Base-by-base conservation (phyloP, 2,329 filamentous ascomycete genomes). In the Sporothrix curviconia region DNA sequence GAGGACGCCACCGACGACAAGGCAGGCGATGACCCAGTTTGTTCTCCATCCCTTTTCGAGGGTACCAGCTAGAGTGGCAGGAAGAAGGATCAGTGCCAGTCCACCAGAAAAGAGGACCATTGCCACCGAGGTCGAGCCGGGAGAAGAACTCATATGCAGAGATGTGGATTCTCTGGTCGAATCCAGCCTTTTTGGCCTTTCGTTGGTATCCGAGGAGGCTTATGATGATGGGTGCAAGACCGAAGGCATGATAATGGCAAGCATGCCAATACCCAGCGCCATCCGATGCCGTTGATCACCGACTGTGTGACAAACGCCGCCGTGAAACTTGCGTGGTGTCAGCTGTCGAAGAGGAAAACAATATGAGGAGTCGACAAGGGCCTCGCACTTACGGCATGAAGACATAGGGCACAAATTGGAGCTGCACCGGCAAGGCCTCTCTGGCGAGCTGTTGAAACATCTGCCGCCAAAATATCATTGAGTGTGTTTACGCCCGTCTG, bases 391-490 rank as follows among this genome's bases (percentile, higher is more conserved):
- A 84, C 0, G 81, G 76, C 6, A 77, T 84, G 62, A 80, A 69
- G 3, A 82, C 69, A 62, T 80, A 83, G 0, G 80, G 80, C 7
- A 80, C 53, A 74, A 78, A 65, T 72, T 68, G 43, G 71, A 82
- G 7, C 68, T 77, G 68, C 73, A 78, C 54, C 77, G n/a, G 68
- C 59, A 73, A 68, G 79, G 70, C 65, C 83, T 76, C 64, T 78
- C 69, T 59, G 84, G 62, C 71, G 79, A 68, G 65, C 67, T 0
- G 69, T 70, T 3, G 80, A 83, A 15, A 83, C 76, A 65, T 86
- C 84, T 1, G 81, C 81, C 40, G 85, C 78, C 62, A 85, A 82
- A 51, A 86, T 80, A 61, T 84, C 81, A 63, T 83, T 81, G 44
- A 84, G 71, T 32, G 85, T 77, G 56, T 82, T 79, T 5, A 84